Evolutionary conservation across 768 basidiomycete species (phyloP).

Genomic region (Termitomyces sp.): DNA sequence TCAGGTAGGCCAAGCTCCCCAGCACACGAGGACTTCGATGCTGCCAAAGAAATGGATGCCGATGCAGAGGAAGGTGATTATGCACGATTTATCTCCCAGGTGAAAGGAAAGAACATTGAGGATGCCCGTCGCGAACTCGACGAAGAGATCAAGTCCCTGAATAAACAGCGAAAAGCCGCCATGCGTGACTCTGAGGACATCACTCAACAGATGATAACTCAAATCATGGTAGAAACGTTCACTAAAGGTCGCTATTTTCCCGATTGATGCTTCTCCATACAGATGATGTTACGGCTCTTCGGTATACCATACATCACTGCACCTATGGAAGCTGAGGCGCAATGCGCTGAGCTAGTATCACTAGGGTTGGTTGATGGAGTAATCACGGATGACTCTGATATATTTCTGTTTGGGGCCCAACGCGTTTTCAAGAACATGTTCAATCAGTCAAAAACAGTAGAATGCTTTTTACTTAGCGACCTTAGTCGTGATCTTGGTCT

Average conservation of each 20-base stretch:
- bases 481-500: conserved; percentile 84
- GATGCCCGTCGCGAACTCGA: conserved; percentile 85
- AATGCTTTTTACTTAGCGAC: conserved; percentile 86
- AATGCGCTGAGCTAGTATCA: conserved; percentile 87
- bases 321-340: conserved; percentile 99
- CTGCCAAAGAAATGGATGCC: conserved; percentile 80
- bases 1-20: conserved; percentile 19
- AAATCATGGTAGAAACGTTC: conserved; percentile 53
- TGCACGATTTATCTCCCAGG: conserved; percentile 86
- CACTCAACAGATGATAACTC: conserved; percentile 90
- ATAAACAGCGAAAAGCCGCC: conserved; percentile 80
- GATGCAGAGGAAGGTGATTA: conserved; percentile 83
- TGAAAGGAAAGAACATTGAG: conserved; percentile 81
- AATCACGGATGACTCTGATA: conserved; percentile 98
- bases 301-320: conserved; percentile 98
- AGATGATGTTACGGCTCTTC: conserved; percentile 90
- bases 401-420: conserved; percentile 93
- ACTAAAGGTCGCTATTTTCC: neutral
- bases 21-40: conserved; percentile 58
- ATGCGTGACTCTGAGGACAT: conserved; percentile 95
- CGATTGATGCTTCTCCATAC: neutral
- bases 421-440: conserved; percentile 99
- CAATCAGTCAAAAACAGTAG: conserved; percentile 98
- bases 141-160: conserved; percentile 77
- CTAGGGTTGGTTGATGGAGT: conserved; percentile 92